Evolutionary conservation across 352 stramenopile species (phyloP), one percentile per base, ranked within the genome.

Genomic region (Globisporangium perplexum): DNA sequence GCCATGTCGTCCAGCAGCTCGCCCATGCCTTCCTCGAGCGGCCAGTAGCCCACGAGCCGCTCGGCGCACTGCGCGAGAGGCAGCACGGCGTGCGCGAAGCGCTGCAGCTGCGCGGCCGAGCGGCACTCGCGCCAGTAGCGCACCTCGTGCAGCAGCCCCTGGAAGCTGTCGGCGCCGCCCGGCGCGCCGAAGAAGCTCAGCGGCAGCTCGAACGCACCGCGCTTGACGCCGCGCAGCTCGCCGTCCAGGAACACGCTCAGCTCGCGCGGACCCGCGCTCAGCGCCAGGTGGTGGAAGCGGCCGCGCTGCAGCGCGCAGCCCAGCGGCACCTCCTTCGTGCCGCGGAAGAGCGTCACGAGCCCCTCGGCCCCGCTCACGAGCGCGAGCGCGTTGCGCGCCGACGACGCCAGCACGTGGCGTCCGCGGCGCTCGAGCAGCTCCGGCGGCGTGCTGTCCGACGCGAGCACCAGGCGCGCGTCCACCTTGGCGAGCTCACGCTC

Each of bases 1-100:
- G 75, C 64, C 72, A 89, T 85, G 55, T 92, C 81, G 63, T 91
- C 81, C 26, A 91, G 67, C 14, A 87, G 52, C n/a, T 85, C 68
- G 14, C 76, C 81, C 54, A 77, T 68, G 18, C 70, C 78, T 66
- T 91, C 81, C 42, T 91, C 81, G n/a, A 91, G 68, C 26, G 78
- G 89, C 74, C 77, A 91, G 59, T 91, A 91, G 33, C 63, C 76
- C 2, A 68, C 12, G 10, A 91, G 59, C n/a, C 15, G 23, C 24
- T 57, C 58, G 20, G 62, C 62, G 33, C 63, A 71, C 43, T 64
- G 66, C 6, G 61, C 58, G 1, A 86, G 69, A 12, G 71, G 54
- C 11, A 90, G 60, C 51, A 88, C 78, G 1, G 57, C 55, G 5
- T 57, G 36, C 15, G 69, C 63, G 28, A 59, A 57, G 28, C 66